Base-by-base conservation (phyloP, 345 rosid species). In the Bruguiera gymnorhiza region DNA sequence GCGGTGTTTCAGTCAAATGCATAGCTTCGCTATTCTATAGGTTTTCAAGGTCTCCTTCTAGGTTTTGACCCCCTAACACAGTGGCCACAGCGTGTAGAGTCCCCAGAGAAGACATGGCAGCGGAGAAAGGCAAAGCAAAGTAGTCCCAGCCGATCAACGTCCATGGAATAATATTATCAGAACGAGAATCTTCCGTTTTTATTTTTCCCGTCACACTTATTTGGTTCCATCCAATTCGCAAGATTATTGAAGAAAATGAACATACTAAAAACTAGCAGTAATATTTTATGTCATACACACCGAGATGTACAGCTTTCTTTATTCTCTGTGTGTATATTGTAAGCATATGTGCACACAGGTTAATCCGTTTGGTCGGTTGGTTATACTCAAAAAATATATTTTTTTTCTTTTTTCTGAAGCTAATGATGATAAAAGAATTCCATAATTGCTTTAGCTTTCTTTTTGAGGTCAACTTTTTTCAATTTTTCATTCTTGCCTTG, bases 31-130 rank as follows among this genome's bases (percentile, higher is more conserved):
- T 13, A 69, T 6, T 21, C 34, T 30, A 31, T 52, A 7, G 46
- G 66, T 18, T 21, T 54, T n/a, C 5, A 19, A 37, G 29, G 13
- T 46, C 65, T 11, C 10, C 3, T 4, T 27, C 52, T 60, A 70
- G 60, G 66, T 70, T 60, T 69, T 60, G 65, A 59, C 65, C 65
- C 54, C 51, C 1, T 1, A 24, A 59, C 16, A 37, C 37, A n/a
- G 20, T 2, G 24, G 13, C n/a, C 3, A 5, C 20, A 43, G 36
- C 20, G 6, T 37, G 23, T 7, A n/a, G 46, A 43, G 27, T 6
- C 20, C 9, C 60, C 52, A 51, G 8, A 66, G 31, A n/a, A 21
- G 31, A 66, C 15, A 10, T 9, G 13, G 46, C 10, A 10, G 46
- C 46, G 10, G 10, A 39, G 46, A 8, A 39, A 39, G 15, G 46